Conservation (phyloP, 805 yeast genomes). For the Yarrowia sp. region DNA sequence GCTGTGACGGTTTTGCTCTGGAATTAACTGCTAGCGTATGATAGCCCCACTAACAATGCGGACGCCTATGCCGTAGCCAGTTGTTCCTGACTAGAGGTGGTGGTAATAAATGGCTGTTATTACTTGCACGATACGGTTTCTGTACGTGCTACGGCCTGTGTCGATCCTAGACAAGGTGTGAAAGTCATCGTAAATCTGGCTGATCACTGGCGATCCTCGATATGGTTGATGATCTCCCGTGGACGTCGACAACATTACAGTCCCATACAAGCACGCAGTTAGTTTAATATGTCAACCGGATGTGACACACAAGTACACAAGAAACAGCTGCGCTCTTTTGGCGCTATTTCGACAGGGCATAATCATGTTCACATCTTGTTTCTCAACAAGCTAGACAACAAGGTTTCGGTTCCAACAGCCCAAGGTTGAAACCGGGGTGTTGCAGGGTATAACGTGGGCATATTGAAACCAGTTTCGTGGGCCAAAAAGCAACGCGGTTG, state of each 20-base stretch:
- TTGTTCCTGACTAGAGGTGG: constrained; percentile 1
- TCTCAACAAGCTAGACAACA: not conserved
- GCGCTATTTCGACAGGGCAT: not conserved
- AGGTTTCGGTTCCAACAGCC: constrained; percentile 1
- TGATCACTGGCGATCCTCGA: not conserved
- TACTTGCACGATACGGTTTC: not conserved
- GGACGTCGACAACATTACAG: not conserved
- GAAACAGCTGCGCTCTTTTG: too few species aligned
- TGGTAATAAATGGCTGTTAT: not conserved
- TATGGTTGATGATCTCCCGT: not conserved
- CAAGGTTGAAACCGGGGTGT: not conserved
- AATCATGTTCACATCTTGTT: not conserved
- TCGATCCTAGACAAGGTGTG: not conserved
- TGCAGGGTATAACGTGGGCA: not conserved
- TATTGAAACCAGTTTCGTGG: not conserved
- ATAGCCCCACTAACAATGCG: not conserved
- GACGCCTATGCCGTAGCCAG: not conserved
- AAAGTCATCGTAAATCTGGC: constrained; percentile 4
- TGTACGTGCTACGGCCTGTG: not conserved
- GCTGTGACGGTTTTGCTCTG: not conserved
- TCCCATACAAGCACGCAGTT: not conserved
- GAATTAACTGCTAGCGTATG: not conserved
- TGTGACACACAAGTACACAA: too few species aligned
- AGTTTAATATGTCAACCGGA: not conserved
- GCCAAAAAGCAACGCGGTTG: too few species aligned